Conservation (phyloP, 352 stramenopile species). For the Pythium dissimile region DNA sequence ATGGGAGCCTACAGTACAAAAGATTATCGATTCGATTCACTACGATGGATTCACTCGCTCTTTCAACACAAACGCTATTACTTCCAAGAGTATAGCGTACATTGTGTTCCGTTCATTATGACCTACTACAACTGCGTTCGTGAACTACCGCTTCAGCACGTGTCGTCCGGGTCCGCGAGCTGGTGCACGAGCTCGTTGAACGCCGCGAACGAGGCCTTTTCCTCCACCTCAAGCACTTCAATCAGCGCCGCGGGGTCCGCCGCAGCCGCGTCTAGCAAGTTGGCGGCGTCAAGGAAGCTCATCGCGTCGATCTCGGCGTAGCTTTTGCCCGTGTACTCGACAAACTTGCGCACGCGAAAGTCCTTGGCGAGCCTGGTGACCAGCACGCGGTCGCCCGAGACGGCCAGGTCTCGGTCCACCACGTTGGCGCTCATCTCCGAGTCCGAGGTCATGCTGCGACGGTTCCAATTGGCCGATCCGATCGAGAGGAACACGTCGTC, state of each 20-base stretch:
- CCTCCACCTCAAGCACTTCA: slow-evolving; percentile 9
- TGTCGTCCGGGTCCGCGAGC: slow-evolving; percentile 4
- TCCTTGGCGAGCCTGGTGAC: slow-evolving; percentile 3
- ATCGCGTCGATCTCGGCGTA: slow-evolving; percentile 37
- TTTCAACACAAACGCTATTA: no score
- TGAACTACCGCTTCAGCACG: slow-evolving; percentile 10
- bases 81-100: no score
- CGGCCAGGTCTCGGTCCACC: slow-evolving; percentile 1
- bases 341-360: slow-evolving; percentile 50
- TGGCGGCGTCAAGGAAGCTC: slow-evolving; percentile 40
- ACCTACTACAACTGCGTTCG: no score
- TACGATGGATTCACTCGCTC: no score
- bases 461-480: slow-evolving; percentile 35
- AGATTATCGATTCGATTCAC: no score
- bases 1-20: no score
- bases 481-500: slow-evolving; percentile 31
- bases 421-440: slow-evolving; percentile 25
- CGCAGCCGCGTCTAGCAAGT: slow-evolving; percentile 16
- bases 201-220: slow-evolving; percentile 6
- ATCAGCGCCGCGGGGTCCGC: slow-evolving; percentile 1
- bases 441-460: slow-evolving; percentile 36
- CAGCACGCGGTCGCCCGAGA: slow-evolving; percentile 2
- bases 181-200: slow-evolving; percentile 7
- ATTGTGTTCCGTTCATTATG: no score
- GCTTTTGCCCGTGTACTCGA: slow-evolving; percentile 39